Conservation (phyloP, 176 grass and related monocot genomes). For the Eleusine indica region DNA sequence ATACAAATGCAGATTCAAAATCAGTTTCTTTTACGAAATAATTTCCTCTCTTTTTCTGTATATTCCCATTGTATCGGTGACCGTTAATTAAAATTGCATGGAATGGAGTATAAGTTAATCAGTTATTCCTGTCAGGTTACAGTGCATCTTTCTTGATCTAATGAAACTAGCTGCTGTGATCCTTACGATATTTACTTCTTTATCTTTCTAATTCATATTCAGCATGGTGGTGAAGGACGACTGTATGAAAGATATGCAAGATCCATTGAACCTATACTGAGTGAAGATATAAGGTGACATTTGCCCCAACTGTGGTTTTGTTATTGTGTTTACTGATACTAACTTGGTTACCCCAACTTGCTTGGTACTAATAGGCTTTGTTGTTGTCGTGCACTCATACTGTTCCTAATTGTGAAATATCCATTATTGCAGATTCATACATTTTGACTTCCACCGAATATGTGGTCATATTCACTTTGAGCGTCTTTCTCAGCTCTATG, state of each 20-base stretch:
- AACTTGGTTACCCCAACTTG: no score
- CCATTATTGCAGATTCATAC: conserved; percentile 64
- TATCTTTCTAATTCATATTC: conserved; percentile 27
- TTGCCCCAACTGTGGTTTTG: conserved; percentile 10
- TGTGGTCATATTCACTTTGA: conserved; percentile 97
- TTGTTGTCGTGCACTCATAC: no score
- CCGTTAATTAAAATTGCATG: neutral
- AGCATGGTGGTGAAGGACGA: conserved; percentile 88
- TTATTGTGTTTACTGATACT: conserved; percentile 1
- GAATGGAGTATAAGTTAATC: neutral
- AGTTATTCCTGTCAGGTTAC: neutral
- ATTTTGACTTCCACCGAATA: conserved; percentile 92
- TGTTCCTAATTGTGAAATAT: conserved; percentile 10
- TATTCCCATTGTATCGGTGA: neutral
- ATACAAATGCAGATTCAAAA: conserved; percentile 1
- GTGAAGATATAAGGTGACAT: conserved; percentile 77
- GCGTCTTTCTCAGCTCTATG: conserved; percentile 80
- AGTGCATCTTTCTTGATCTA: neutral
- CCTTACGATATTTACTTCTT: neutral
- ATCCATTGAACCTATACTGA: conserved; percentile 80
- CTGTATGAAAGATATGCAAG: conserved; percentile 76
- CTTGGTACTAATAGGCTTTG: no score
- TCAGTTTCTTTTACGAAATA: neutral
- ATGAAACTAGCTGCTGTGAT: conserved; percentile 3
- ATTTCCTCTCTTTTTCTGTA: neutral